Conservation (phyloP, 345 rosid species). For the Tarenaya hassleriana region DNA sequence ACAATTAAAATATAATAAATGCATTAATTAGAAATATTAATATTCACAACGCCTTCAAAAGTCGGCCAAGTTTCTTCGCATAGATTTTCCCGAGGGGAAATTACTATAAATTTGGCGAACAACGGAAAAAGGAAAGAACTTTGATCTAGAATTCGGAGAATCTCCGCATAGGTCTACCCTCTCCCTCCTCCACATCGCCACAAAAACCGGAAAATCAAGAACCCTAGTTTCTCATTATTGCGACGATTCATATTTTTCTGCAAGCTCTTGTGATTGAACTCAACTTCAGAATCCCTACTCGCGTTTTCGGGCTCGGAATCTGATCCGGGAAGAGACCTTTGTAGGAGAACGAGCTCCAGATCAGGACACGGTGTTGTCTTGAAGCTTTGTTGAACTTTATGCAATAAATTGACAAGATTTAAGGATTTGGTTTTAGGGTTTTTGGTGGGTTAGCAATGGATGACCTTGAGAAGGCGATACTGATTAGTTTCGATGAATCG, state of each 20-base stretch:
- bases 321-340: constrained; percentile 8
- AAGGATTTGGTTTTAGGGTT: constrained; percentile 21
- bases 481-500: constrained; percentile 68
- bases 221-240: constrained; percentile 3
- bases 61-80: constrained; percentile 16
- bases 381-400: constrained; percentile 20
- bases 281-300: too few species aligned
- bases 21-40: too few species aligned
- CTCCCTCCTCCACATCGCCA: constrained; percentile 2
- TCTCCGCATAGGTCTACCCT: constrained; percentile 20
- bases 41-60: constrained; percentile 7
- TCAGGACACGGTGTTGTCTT: constrained; percentile 3
- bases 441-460: constrained; percentile 46
- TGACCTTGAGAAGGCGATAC: constrained; percentile 77
- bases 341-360: constrained; percentile 10
- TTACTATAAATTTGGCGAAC: constrained; percentile 2
- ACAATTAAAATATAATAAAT: too few species aligned
- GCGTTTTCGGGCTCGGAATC: constrained; percentile 1
- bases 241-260: constrained; percentile 19
- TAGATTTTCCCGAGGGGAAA: neutral
- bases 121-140: neutral
- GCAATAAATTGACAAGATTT: constrained; percentile 8
- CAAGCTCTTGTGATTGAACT: constrained; percentile 7
- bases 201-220: constrained; percentile 3
- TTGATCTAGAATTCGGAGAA: constrained; percentile 3